Evolutionary conservation across 495 filamentous ascomycete genomes (phyloP), one percentile per base, ranked within the genome.

Genomic region (Hypoxylon perforatum): DNA sequence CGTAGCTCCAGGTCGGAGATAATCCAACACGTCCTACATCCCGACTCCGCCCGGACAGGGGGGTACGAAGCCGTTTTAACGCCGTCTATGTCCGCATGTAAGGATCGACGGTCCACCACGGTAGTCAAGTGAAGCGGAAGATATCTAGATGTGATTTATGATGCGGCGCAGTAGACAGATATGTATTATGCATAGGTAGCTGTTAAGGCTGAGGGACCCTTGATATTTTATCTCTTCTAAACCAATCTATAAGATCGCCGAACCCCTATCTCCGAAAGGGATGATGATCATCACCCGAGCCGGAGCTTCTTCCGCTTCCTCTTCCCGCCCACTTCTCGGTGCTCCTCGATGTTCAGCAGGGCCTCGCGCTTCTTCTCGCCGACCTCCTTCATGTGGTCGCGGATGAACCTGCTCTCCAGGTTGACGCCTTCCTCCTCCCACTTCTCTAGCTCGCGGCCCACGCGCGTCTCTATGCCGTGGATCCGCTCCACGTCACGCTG

Each of bases 361-460:
- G 93, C 96, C 76, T 96, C 91, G 49, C 94, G 83, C 83, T 97
- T 98, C 82, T 92, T 94, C 77, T 93, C 89, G 11, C 92, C 89
- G 11, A 99, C 94, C 42, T 90, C 78, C 84, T 97, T 97, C 73
- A 99, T 77, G 47, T 87, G 85, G 49, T 93, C 92, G 51, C 90
- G 83, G 21, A 95, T 82, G 23, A 99, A 92, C 57, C 95, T 82
- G 3, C 87, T 88, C 80, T 98, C 93, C 38, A 99, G 77, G 73
- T 90, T 97, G 15, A 98, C 94, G 5, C 91, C 90, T 64, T 97
- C 92, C 77, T 99, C 92, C 22, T 81, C 80, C 84, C 90, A 98
- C 71, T 88, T 85, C 57, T 86, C 89, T 88, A 98, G 84, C 51
- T 79, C 66, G 39, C 82, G 77, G 7, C 92, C 93, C 1, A 96